These are phyloP conservation scores for slime mould (Dictyostelium discoideum) DNA, from an alignment of 78 protist genomes.

Conservation along the genomic window DNA sequence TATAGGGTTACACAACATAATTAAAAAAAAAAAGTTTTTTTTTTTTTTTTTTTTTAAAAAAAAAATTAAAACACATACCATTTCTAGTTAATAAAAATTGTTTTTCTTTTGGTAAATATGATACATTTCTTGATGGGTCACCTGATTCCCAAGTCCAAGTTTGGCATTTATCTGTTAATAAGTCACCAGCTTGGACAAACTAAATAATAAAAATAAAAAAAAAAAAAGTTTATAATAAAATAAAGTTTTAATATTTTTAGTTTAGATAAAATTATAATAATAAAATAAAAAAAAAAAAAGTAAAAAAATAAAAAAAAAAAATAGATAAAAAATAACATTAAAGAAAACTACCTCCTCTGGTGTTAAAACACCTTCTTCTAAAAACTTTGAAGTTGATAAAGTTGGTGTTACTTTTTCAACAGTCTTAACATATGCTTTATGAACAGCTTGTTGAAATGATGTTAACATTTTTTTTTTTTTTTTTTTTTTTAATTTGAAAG, in stretches of 20 bases:
- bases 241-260: too few species aligned
- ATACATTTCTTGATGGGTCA: slow-evolving; percentile 60
- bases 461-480: slow-evolving; percentile 23
- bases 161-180: slow-evolving; percentile 93
- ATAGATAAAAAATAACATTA: not conserved
- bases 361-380: slow-evolving; percentile 94
- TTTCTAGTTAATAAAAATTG: slow-evolving; percentile 92
- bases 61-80: slow-evolving; percentile 58
- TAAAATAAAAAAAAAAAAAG: not conserved
- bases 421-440: slow-evolving; percentile 80
- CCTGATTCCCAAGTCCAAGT: slow-evolving; percentile 96
- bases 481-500: not conserved
- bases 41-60: not conserved
- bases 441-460: slow-evolving; percentile 74
- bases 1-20: not conserved
- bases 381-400: slow-evolving; percentile 86
- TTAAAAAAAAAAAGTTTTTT: too few species aligned
- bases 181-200: slow-evolving; percentile 97
- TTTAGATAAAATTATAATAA: too few species aligned
- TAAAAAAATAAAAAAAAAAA: not conserved
- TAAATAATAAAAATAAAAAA: not conserved
- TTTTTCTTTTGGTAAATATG: slow-evolving; percentile 92
- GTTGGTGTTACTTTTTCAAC: slow-evolving; percentile 80
- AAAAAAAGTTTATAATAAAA: too few species aligned
- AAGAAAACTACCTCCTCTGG: slow-evolving; percentile 91